Conservation (phyloP, 805 yeast genomes). For the Allodekkera sacchari region DNA sequence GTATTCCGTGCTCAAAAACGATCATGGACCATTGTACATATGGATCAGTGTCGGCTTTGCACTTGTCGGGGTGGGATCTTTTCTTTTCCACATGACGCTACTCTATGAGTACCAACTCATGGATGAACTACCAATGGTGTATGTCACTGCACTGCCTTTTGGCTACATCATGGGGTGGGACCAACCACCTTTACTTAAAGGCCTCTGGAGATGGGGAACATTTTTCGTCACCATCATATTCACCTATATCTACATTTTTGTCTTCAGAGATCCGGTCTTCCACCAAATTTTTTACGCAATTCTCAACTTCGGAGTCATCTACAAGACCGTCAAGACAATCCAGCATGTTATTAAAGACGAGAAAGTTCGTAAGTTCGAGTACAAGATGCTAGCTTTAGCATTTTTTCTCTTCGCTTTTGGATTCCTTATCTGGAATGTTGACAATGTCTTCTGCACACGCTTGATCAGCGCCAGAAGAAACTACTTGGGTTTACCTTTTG, state of each 20-base stretch:
- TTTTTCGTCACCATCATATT: conserved; percentile 32
- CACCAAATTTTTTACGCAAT: conserved; percentile 83
- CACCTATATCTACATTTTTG: conserved; percentile 59
- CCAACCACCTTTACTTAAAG: conserved; percentile 11
- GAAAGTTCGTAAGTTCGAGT: conserved; percentile 13
- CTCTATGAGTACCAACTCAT: conserved; percentile 81
- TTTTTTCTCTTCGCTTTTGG: conserved; percentile 53
- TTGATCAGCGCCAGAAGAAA: conserved; percentile 53
- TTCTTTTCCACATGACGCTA: conserved; percentile 96
- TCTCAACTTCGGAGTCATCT: conserved; percentile 66
- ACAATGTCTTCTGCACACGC: conserved; percentile 64
- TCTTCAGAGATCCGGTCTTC: conserved; percentile 73
- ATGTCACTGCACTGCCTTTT: conserved; percentile 92
- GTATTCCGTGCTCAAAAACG: conserved; percentile 48
- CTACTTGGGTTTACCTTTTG: conserved; percentile 69
- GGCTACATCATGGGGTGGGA: conserved; percentile 27
- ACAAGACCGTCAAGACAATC: conserved; percentile 35
- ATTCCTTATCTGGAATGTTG: conserved; percentile 82
- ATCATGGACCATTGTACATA: conserved; percentile 62
- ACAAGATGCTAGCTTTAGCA: conserved; percentile 21
- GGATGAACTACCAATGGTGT: conserved; percentile 97
- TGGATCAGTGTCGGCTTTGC: conserved; percentile 73
- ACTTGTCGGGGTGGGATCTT: conserved; percentile 86
- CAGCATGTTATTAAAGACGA: conserved; percentile 15
- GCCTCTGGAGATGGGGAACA: conserved; percentile 21